These are phyloP conservation scores for Capniomyces stellatus DNA, from an alignment of 371 early-diverging fungal species.

Conservation along the genomic window DNA sequence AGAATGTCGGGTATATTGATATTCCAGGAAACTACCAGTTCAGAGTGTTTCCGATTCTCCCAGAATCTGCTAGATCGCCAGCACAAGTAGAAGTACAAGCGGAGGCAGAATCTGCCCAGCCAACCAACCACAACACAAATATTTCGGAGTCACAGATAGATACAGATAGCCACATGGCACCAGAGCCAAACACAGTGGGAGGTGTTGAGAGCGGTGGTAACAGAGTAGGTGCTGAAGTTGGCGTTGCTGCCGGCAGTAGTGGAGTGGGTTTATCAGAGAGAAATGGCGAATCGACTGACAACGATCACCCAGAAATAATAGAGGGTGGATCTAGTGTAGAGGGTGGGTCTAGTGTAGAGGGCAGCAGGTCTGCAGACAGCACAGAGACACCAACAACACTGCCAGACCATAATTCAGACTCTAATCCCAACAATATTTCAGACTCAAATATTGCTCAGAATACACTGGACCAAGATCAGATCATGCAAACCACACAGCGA, in stretches of 20 bases:
- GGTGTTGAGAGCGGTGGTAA: background rate
- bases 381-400: background rate
- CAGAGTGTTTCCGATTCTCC: slow-evolving; percentile 2
- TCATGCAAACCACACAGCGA: background rate
- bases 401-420: background rate
- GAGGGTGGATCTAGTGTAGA: too few relatives aligned
- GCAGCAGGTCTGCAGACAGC: too few relatives aligned
- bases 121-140: background rate
- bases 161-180: background rate
- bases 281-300: too few relatives aligned
- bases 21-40: slow-evolving; percentile 3
- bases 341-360: too few relatives aligned
- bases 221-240: too few relatives aligned
- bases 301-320: too few relatives aligned
- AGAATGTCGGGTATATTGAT: background rate
- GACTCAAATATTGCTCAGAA: background rate
- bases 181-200: background rate
- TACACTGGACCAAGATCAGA: background rate
- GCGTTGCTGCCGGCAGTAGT: too few relatives aligned
- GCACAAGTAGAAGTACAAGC: background rate
- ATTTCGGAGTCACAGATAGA: background rate
- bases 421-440: background rate
- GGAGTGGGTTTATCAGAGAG: too few relatives aligned
- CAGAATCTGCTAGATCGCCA: background rate
- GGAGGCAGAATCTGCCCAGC: background rate